Evolutionary conservation across 1,284 basidiomycete species (phyloP).

Genomic region (Malassezia furfur): DNA sequence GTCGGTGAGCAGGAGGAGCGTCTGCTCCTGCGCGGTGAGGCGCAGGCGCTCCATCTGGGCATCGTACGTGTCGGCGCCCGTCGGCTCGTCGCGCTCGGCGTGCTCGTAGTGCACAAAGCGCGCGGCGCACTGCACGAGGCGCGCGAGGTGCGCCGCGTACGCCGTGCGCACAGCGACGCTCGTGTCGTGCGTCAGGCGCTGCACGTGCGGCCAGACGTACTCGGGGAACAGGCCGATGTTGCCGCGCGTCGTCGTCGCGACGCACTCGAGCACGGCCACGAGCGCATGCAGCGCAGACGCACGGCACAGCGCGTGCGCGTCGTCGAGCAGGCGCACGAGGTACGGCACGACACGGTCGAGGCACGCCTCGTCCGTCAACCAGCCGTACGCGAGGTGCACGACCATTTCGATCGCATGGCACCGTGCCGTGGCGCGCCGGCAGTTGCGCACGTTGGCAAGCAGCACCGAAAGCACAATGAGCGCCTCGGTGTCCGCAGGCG

Average conservation of each 20-base stretch:
- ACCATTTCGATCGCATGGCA: constrained; percentile 76
- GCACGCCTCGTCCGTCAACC: constrained; percentile 87
- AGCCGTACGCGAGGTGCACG: constrained; percentile 63
- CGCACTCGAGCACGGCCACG: constrained; percentile 67
- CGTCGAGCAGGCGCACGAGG: constrained; percentile 74
- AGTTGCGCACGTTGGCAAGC: constrained; percentile 82
- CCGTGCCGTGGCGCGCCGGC: constrained; percentile 74
- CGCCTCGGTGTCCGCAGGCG: constrained; percentile 62
- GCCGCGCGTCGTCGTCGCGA: constrained; percentile 81
- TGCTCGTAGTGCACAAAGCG: constrained; percentile 85
- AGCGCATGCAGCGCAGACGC: constrained; percentile 39
- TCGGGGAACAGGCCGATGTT: constrained; percentile 79
- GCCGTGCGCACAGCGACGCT: constrained; percentile 80
- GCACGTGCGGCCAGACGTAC: constrained; percentile 85
- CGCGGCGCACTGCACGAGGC: constrained; percentile 71
- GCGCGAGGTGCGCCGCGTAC: constrained; percentile 76
- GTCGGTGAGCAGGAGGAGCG: constrained; percentile 61
- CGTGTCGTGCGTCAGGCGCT: constrained; percentile 67
- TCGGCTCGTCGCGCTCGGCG: constrained; percentile 56
- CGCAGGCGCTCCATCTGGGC: constrained; percentile 67
- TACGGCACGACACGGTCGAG: constrained; percentile 88
- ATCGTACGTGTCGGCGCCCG: constrained; percentile 54
- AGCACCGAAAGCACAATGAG: constrained; percentile 72
- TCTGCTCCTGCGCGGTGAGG: constrained; percentile 72
- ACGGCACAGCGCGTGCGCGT: constrained; percentile 71